Evolutionary conservation across 345 rosid genomes (phyloP), one percentile per base, ranked within the genome.

Genomic region (Orychophragmus violaceus): DNA sequence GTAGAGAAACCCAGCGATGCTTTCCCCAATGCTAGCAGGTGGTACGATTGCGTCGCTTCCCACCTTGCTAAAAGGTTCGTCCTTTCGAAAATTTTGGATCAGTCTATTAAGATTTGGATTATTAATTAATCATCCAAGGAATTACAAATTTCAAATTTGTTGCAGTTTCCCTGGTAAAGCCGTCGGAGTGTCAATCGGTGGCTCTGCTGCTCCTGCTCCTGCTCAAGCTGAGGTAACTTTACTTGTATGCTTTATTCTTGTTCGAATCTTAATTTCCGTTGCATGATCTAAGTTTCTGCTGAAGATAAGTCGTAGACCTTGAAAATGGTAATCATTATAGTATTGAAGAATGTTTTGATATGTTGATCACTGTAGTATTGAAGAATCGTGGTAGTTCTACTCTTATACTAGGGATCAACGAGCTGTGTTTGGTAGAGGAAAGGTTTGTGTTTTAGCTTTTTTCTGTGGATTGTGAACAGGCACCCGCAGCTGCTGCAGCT

Each of bases 151-250:
- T 56, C n/a, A 11, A 48, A 37, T n/a, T 4, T 29, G 37, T 71
- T 10, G 12, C 64, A 93, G 97, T 74, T 90, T 93, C 74, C 96
- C 97, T 2, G 92, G 97, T 0, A 88, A 86, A 77, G 88, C 98
- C 55, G 76, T 72, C 29, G 96, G 97, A 22, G 98, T 93, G 22
- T 79, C 77, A 28, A 6, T 88, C 65, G 89, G 90, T 44, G 84
- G 83, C 65, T 49, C 58, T 49, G 86, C 71, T 72, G 84, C 45
- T 39, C 3, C 36, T 32, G 8, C 79, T 60, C 53, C 84, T 6
- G 78, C 68, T 64, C 78, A 77, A 59, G 68, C 82, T 73, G 59
- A 66, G 67, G 77, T 65, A 56, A 8, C 6, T 55, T 32, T 25
- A 35, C 30, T 30, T 2, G 8, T 42, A 36, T 0, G 23, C 29